phyloP scores from a whole-genome alignment of 768 basidiomycete species.

The Pleurotus citrinopileatus region DNA sequence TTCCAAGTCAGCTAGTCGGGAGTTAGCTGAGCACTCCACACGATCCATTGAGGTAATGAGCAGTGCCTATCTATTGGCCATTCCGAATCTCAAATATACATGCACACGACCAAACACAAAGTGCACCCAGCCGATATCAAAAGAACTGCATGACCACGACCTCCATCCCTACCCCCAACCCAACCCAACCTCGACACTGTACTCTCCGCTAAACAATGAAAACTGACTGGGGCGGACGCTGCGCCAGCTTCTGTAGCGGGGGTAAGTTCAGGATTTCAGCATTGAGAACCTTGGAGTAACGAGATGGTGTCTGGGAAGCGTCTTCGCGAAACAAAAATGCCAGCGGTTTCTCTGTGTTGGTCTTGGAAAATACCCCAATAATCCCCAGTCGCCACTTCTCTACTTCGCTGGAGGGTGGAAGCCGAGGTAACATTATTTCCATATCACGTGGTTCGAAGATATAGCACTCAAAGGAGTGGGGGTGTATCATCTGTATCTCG shows the following conservation, averaged over 20 bases:
- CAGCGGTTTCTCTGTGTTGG: background rate
- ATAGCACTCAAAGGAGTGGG: background rate
- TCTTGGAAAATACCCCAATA: background rate
- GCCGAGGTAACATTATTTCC: background rate
- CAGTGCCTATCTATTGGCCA: too few relatives aligned
- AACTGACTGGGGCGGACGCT: background rate
- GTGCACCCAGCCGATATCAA: too few relatives aligned
- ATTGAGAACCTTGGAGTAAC: background rate
- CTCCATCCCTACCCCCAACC: too few relatives aligned
- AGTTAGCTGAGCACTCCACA: too few relatives aligned
- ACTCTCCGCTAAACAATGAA: background rate
- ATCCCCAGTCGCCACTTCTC: background rate
- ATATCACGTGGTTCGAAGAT: background rate
- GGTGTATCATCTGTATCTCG: background rate
- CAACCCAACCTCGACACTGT: too few relatives aligned
- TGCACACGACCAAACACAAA: too few relatives aligned
- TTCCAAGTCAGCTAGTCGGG: too few relatives aligned
- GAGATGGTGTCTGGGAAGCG: background rate
- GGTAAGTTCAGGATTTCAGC: background rate
- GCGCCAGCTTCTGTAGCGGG: background rate
- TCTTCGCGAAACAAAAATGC: background rate
- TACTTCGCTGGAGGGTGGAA: background rate
- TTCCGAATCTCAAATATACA: too few relatives aligned
- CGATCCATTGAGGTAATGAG: too few relatives aligned
- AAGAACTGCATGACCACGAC: too few relatives aligned